Conservation (phyloP, 306 rosid species). For the Lupinus albus region DNA sequence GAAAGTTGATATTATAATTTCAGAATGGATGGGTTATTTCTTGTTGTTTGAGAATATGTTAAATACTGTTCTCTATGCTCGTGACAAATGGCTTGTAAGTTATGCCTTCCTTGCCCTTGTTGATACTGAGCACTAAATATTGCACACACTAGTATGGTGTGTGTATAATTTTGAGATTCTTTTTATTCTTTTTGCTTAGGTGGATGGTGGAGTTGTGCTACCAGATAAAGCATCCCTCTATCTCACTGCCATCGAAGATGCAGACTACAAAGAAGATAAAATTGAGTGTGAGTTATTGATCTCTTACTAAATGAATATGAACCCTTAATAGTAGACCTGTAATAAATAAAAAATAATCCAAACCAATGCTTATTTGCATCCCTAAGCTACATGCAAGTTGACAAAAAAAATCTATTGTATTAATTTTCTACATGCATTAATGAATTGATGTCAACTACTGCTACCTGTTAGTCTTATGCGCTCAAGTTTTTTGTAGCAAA, state of each 20-base stretch:
- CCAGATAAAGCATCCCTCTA: conserved; percentile 88
- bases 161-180: not conserved
- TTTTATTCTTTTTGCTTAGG: conserved; percentile 51
- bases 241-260: conserved; percentile 93
- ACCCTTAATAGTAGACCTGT: not conserved
- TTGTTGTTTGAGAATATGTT: conserved; percentile 96
- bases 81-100: conserved; percentile 99
- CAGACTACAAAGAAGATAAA: conserved; percentile 97
- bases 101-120: not conserved
- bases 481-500: not conserved
- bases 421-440: not conserved
- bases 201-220: conserved; percentile 72
- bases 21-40: conserved; percentile 99
- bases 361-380: conserved; percentile 16
- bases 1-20: conserved; percentile 90
- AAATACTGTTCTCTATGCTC: conserved; percentile 90
- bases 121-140: not conserved
- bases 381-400: not conserved
- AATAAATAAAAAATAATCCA: conserved; percentile 3
- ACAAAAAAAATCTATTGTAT: not conserved
- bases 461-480: conserved; percentile 4
- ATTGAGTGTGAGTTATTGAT: conserved; percentile 80
- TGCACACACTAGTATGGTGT: not conserved
- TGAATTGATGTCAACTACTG: conserved; percentile 7
- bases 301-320: conserved; percentile 25